Conservation (phyloP, 192 early-diverging fungal genomes). For the Gaertneriomyces semiglobifer region DNA sequence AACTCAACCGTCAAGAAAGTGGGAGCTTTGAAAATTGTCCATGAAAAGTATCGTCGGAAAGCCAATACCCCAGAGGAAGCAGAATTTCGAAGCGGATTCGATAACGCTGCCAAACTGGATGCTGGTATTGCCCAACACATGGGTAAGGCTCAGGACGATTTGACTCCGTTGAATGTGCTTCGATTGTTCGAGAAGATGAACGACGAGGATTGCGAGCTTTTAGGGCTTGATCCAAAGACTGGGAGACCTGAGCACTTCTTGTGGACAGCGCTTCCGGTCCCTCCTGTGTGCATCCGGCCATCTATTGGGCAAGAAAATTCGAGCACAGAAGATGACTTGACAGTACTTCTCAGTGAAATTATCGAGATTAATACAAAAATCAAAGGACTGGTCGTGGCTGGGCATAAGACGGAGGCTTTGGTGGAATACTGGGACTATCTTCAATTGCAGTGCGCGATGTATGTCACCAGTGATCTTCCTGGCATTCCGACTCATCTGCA, state of each 20-base stretch:
- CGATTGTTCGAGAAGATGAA: conserved; percentile 82
- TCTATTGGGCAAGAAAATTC: conserved; percentile 86
- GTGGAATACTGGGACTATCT: conserved; percentile 96
- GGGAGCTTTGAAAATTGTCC: conserved; percentile 88
- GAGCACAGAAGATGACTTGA: conserved; percentile 96
- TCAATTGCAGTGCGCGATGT: conserved; percentile 90
- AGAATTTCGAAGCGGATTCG: conserved; percentile 73
- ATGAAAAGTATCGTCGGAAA: conserved; percentile 89
- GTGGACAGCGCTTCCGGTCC: conserved; percentile 93
- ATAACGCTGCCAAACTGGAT: conserved; percentile 64
- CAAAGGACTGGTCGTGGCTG: conserved; percentile 23
- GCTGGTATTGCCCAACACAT: conserved; percentile 76
- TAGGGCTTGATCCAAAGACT: conserved; percentile 80
- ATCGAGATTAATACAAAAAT: conserved; percentile 71
- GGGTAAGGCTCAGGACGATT: conserved; percentile 84
- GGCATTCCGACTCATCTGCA: conserved; percentile 70
- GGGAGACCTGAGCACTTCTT: conserved; percentile 90
- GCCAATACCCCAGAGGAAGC: conserved; percentile 72
- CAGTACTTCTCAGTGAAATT: conserved; percentile 91
- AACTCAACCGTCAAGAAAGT: conserved; percentile 97
- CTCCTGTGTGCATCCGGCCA: conserved; percentile 93
- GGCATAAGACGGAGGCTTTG: conserved; percentile 25
- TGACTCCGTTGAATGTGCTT: conserved; percentile 85
- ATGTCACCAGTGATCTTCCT: conserved; percentile 93
- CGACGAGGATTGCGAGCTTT: conserved; percentile 91